Percentiles rank a stretch among this genome's conserved stretches.
Evolutionary conservation across 768 basidiomycete species (phyloP).

Genomic region (Neoboletus subvelutipes): DNA sequence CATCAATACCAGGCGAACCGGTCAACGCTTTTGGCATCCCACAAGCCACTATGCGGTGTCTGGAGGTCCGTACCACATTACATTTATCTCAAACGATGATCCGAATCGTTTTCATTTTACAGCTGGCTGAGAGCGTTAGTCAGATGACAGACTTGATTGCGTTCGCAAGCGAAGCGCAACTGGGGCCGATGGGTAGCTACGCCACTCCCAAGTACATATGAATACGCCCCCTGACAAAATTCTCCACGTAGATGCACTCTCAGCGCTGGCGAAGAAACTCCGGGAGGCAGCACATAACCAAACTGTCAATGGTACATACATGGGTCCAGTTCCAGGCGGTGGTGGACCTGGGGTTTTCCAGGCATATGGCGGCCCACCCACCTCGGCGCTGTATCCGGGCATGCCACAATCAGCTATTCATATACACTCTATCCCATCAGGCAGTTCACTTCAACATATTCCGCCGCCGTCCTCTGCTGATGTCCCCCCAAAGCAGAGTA

Average conservation of each 20-base stretch:
- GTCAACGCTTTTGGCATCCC: slow-evolving; percentile 89
- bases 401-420: slow-evolving; percentile 43
- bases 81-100: neutral
- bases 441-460: slow-evolving; percentile 51
- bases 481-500: slow-evolving; percentile 64
- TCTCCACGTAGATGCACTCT: slow-evolving; percentile 44
- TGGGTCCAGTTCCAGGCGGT: slow-evolving; percentile 17
- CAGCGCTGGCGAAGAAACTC: slow-evolving; percentile 39
- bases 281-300: slow-evolving; percentile 29
- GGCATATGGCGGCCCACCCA: slow-evolving; percentile 27
- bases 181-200: slow-evolving; percentile 68
- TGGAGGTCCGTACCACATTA: slow-evolving; percentile 54
- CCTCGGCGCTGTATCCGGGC: slow-evolving; percentile 47
- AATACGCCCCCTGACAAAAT: slow-evolving; percentile 22
- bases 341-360: slow-evolving; percentile 27
- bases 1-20: slow-evolving; percentile 75
- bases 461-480: slow-evolving; percentile 45
- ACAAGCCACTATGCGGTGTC: slow-evolving; percentile 85
- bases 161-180: slow-evolving; percentile 50
- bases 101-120: slow-evolving; percentile 10
- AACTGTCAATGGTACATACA: slow-evolving; percentile 16
- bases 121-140: slow-evolving; percentile 80
- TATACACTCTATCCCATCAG: slow-evolving; percentile 42
- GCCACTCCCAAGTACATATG: slow-evolving; percentile 25
- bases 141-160: slow-evolving; percentile 78